phyloP scores from a whole-genome alignment of 2,329 filamentous ascomycete genomes.

The Fusarium coffeatum region DNA sequence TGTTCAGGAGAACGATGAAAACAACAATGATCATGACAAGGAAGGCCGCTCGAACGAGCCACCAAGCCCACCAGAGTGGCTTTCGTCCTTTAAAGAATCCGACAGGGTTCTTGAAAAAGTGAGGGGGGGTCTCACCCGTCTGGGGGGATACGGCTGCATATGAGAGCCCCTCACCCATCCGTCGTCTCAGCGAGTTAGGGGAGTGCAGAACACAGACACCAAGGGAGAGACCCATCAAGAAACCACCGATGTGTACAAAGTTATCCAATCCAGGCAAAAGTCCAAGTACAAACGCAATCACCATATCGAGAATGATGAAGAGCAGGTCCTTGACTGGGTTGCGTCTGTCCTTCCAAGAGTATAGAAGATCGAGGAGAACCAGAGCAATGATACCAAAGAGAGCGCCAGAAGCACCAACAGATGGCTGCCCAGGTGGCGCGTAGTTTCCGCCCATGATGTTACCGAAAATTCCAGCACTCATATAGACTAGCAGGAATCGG shows the following conservation, averaged over 20 bases:
- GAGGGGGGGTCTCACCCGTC: constrained; percentile 59
- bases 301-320: constrained; percentile 86
- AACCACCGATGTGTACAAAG: constrained; percentile 96
- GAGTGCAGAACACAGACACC: constrained; percentile 91
- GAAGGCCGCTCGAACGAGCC: constrained; percentile 83
- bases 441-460: constrained; percentile 96
- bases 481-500: constrained; percentile 89
- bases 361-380: constrained; percentile 87
- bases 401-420: constrained; percentile 88
- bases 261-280: constrained; percentile 94
- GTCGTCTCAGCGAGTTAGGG: constrained; percentile 80
- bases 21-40: constrained; percentile 84
- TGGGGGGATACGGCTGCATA: constrained; percentile 75
- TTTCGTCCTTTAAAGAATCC: constrained; percentile 94
- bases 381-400: constrained; percentile 94
- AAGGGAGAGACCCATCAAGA: constrained; percentile 88
- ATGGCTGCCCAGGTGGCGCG: constrained; percentile 82
- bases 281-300: constrained; percentile 91
- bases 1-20: constrained; percentile 87
- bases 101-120: constrained; percentile 71
- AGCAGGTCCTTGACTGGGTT: constrained; percentile 85
- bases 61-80: constrained; percentile 97
- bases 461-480: constrained; percentile 92
- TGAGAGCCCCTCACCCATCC: constrained; percentile 76
- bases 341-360: constrained; percentile 86